phyloP scores from a whole-genome alignment of 169 alveolate species.

The Plasmodium ovale region DNA sequence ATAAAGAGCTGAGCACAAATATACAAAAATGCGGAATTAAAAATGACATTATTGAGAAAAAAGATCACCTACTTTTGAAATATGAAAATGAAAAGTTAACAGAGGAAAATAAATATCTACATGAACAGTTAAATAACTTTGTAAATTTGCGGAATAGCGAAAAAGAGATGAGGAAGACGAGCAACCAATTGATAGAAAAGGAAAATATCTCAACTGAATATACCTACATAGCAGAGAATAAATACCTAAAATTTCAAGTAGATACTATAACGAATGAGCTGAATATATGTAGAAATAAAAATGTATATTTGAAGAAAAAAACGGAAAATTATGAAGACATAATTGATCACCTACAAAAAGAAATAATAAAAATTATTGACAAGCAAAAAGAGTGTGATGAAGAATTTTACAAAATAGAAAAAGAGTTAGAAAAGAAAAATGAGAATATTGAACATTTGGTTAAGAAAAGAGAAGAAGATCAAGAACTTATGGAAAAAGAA shows the following conservation, averaged over 20 bases:
- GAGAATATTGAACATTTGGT: constrained; percentile 41
- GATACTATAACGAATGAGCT: constrained; percentile 44
- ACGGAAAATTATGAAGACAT: constrained; percentile 66
- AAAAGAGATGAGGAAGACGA: constrained; percentile 40
- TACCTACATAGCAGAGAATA: constrained; percentile 50
- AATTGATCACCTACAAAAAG: constrained; percentile 53
- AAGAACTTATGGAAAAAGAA: constrained; percentile 42
- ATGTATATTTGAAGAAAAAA: constrained; percentile 59
- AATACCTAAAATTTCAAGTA: constrained; percentile 43
- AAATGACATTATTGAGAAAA: constrained; percentile 23
- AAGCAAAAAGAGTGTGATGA: constrained; percentile 71
- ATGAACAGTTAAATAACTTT: constrained; percentile 42
- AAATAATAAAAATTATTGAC: constrained; percentile 45
- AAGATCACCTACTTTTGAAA: constrained; percentile 20
- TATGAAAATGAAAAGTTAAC: constrained; percentile 59
- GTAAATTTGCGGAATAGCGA: constrained; percentile 18
- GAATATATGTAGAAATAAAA: constrained; percentile 53
- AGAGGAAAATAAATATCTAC: constrained; percentile 64
- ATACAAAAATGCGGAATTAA: constrained; percentile 7
- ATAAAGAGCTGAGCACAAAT: constrained; percentile 33
- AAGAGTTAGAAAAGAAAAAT: constrained; percentile 46
- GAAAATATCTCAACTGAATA: constrained; percentile 13
- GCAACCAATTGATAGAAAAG: background rate
- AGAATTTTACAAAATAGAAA: constrained; percentile 58
- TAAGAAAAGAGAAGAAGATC: constrained; percentile 50